phyloP scores from a whole-genome alignment of 768 basidiomycete genomes.

The Boletellus ananas region DNA sequence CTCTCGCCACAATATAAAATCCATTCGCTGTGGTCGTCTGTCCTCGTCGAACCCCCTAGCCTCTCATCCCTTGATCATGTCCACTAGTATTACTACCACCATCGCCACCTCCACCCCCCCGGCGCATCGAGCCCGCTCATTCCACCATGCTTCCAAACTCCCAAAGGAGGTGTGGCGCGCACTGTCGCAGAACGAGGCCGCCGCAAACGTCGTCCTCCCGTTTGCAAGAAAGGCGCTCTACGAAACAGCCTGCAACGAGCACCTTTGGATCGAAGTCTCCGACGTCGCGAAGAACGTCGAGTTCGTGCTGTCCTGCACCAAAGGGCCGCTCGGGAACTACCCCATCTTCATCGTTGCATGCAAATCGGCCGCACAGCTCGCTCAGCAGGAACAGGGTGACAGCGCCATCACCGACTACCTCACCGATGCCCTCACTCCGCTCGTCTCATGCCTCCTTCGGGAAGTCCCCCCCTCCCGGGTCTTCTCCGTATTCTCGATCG shows the following conservation, averaged over 20 bases:
- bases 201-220: constrained; percentile 41
- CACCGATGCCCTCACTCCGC: constrained; percentile 3
- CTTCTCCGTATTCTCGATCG: constrained; percentile 65
- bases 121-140: constrained; percentile 1
- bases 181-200: constrained; percentile 26
- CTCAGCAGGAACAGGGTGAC: constrained; percentile 8
- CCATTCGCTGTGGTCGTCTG: no score
- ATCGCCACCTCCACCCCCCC: not conserved
- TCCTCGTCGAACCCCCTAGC: constrained; percentile 9
- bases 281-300: constrained; percentile 13
- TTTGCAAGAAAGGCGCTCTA: constrained; percentile 32
- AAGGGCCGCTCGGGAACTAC: constrained; percentile 51
- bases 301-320: constrained; percentile 56
- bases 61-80: constrained; percentile 17
- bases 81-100: no score
- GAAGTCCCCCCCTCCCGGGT: constrained; percentile 11
- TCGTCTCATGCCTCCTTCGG: constrained; percentile 12
- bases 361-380: constrained; percentile 13
- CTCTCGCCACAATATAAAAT: constrained; percentile 11
- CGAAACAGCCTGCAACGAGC: not conserved
- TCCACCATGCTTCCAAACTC: constrained; percentile 14
- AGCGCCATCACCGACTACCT: not conserved
- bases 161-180: constrained; percentile 26
- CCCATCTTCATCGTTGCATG: constrained; percentile 43
- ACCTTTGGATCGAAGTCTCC: constrained; percentile 33